Percentiles rank a stretch among this genome's conserved stretches.
Conservation (phyloP, 2,329 filamentous ascomycete genomes). For the Pseudogymnoascus sp. region DNA sequence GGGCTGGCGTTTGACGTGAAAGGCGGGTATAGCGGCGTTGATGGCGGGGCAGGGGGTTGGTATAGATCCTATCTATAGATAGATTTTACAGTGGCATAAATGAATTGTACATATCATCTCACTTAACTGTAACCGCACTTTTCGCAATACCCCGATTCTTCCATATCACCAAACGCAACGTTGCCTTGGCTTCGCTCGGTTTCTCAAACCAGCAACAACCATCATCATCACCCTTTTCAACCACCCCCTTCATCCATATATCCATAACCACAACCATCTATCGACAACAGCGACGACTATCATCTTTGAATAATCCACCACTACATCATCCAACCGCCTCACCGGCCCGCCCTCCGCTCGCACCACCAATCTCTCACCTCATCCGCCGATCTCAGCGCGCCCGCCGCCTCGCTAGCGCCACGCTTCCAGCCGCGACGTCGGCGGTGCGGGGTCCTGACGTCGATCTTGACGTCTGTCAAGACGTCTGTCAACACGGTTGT, state of each 20-base stretch:
- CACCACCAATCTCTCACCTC: neutral
- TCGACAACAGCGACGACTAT: neutral
- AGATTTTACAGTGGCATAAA: neutral
- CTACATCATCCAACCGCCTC: neutral
- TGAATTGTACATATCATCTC: neutral
- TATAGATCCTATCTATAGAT: neutral
- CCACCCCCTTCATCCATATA: neutral
- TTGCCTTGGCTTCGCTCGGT: neutral
- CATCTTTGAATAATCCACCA: neutral
- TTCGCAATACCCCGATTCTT: neutral
- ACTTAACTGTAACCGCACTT: neutral
- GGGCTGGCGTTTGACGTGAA: neutral
- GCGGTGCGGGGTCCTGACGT: neutral
- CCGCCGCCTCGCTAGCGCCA: neutral
- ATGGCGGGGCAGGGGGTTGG: neutral
- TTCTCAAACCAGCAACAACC: neutral
- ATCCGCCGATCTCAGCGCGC: neutral
- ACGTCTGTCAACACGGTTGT: neutral
- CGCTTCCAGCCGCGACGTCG: neutral
- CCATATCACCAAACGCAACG: neutral
- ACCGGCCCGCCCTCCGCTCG: neutral
- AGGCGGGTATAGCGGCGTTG: neutral
- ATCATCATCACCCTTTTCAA: neutral
- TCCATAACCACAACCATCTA: neutral
- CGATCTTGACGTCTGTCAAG: neutral